A percentile compares a stretch with the other conserved stretches of the same genome.
Evolutionary conservation across 768 basidiomycete species (phyloP).

Genomic region (Boletus edulis): DNA sequence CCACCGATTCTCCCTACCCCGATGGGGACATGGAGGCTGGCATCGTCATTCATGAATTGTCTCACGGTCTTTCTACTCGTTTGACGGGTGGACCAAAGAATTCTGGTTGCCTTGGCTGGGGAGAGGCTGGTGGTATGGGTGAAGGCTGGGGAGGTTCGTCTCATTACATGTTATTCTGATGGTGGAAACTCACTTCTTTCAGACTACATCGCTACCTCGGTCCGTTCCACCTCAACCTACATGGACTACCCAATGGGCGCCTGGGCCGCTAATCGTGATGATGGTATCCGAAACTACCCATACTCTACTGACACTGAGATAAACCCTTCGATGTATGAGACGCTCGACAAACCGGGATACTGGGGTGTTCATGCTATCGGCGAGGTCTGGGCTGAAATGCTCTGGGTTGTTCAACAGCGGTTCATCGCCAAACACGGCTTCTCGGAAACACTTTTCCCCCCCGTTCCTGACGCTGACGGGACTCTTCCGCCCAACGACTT

Average conservation of each 20-base stretch:
- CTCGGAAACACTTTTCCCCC: constrained; percentile 78
- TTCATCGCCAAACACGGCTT: constrained; percentile 84
- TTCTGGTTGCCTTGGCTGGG: constrained; percentile 93
- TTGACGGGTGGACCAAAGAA: constrained; percentile 92
- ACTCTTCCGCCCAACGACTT: constrained; percentile 65
- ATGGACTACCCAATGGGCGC: constrained; percentile 88
- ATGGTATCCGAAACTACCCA: constrained; percentile 83
- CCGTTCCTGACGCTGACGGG: constrained; percentile 60
- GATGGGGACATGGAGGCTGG: constrained; percentile 97
- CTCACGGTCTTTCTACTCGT: constrained; percentile 90
- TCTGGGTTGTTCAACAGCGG: constrained; percentile 74
- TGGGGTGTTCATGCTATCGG: constrained; percentile 93
- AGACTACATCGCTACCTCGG: constrained; percentile 86
- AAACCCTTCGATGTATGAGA: constrained; percentile 94
- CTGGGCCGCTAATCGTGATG: constrained; percentile 81
- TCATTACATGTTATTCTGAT: not conserved
- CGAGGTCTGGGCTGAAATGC: constrained; percentile 93
- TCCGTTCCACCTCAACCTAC: constrained; percentile 72
- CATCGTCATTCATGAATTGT: constrained; percentile 90
- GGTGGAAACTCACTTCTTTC: not conserved
- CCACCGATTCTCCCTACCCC: constrained; percentile 83
- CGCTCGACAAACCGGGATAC: constrained; percentile 89
- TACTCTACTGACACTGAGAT: constrained; percentile 77
- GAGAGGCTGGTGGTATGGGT: constrained; percentile 96
- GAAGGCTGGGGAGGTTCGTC: constrained; percentile 87